Percentiles rank a stretch among this genome's conserved stretches.
Conservation (phyloP, 2,329 filamentous ascomycete species). For the Trichoderma lentiforme region DNA sequence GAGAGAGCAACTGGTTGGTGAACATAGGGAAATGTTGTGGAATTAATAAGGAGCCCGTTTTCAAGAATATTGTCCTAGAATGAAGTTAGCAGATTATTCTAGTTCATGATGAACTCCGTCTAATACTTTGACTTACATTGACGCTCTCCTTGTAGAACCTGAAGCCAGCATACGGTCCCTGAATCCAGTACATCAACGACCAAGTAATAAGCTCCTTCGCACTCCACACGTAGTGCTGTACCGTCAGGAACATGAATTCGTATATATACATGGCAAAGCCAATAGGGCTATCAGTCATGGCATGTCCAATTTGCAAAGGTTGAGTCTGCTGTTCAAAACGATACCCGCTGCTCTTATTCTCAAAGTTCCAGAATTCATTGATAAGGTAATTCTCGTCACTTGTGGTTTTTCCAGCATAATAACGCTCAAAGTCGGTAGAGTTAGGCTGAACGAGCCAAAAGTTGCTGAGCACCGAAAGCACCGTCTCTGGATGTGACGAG, state of each 20-base stretch:
- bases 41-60: not conserved
- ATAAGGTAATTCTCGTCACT: not conserved
- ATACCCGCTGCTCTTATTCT: not conserved
- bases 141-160: not conserved
- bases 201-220: not conserved
- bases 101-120: no score
- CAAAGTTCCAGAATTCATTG: not conserved
- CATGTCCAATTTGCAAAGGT: not conserved
- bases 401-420: not conserved
- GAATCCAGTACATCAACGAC: not conserved
- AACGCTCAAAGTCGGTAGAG: slow-evolving; percentile 45
- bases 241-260: not conserved
- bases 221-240: not conserved
- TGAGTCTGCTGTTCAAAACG: not conserved
- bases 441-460: no score
- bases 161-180: not conserved
- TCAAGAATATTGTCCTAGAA: not conserved
- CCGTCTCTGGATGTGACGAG: no score
- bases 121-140: not conserved
- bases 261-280: not conserved
- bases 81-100: not conserved
- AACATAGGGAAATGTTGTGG: not conserved
- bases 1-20: not conserved
- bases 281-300: not conserved
- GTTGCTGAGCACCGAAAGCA: no score